Percentiles rank a stretch among this genome's conserved stretches.
Evolutionary conservation across 2,329 filamentous ascomycete species (phyloP).

Genomic region (Fusarium liriodendri): DNA sequence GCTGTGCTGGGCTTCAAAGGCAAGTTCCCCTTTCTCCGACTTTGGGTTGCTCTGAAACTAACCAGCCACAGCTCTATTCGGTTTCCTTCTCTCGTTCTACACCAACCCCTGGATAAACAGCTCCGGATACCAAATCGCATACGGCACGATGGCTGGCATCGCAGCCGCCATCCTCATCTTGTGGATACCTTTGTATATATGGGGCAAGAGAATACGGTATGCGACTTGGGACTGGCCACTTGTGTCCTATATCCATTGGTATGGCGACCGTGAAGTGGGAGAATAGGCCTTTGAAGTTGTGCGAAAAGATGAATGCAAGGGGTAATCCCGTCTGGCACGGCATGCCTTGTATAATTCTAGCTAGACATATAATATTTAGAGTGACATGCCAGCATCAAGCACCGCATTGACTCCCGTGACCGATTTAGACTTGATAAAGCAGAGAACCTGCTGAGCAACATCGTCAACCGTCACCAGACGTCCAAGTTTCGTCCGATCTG

Average conservation of each 20-base stretch:
- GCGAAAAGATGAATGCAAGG: not conserved
- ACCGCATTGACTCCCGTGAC: conserved; percentile 65
- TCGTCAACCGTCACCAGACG: conserved; percentile 65
- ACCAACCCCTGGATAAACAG: conserved; percentile 67
- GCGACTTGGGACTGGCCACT: conserved; percentile 61
- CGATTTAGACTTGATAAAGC: conserved; percentile 59
- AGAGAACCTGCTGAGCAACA: conserved; percentile 64
- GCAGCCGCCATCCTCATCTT: conserved; percentile 57
- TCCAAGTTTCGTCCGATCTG: conserved; percentile 69
- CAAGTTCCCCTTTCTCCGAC: conserved; percentile 40
- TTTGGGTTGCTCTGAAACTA: not conserved
- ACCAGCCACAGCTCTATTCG: conserved; percentile 58
- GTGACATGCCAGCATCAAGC: conserved; percentile 52
- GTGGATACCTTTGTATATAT: conserved; percentile 64
- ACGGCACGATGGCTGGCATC: conserved; percentile 69
- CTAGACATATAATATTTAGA: not conserved
- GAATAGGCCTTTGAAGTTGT: conserved; percentile 50
- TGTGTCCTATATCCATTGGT: conserved; percentile 60
- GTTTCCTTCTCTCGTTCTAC: conserved; percentile 69
- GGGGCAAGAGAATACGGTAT: conserved; percentile 60
- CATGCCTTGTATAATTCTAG: not conserved
- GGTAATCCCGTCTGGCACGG: not conserved
- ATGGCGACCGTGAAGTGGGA: conserved; percentile 64
- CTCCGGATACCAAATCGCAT: conserved; percentile 62
- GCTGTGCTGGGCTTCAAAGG: conserved; percentile 67